Percentiles rank a stretch among this genome's conserved stretches.
phyloP scores from a whole-genome alignment of 2,329 filamentous ascomycete species.

The Colletotrichum costaricense region DNA sequence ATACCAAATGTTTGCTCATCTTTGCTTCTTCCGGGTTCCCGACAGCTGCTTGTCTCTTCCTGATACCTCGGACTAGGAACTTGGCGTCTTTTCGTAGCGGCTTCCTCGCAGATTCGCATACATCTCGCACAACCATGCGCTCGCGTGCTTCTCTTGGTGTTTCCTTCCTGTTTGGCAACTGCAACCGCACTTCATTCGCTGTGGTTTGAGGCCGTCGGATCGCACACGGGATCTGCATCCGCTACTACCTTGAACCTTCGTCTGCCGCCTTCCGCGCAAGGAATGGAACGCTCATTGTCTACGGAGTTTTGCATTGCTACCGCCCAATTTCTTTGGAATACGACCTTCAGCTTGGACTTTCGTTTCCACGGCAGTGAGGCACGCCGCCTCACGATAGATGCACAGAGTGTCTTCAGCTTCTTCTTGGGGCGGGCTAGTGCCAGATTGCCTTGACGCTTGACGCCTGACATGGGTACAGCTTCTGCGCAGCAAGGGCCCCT shows the following conservation, averaged over 20 bases:
- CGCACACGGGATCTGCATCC: background rate
- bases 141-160: background rate
- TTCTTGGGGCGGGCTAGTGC: no score
- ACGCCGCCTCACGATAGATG: background rate
- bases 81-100: background rate
- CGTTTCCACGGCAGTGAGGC: background rate
- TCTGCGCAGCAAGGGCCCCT: background rate
- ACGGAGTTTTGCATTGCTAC: background rate
- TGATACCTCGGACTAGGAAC: background rate
- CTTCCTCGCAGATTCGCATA: background rate
- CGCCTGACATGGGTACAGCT: background rate
- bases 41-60: background rate
- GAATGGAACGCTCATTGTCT: background rate
- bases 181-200: background rate
- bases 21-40: background rate
- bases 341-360: background rate
- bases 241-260: background rate
- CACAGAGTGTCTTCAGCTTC: background rate
- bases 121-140: background rate
- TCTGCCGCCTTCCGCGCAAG: background rate
- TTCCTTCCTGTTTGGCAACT: conserved; percentile 2
- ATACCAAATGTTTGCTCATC: background rate
- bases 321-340: background rate
- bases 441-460: background rate
- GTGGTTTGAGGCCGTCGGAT: conserved; percentile 1